Conservation (phyloP, 1,284 basidiomycete genomes). For the Abortiporus biennis region DNA sequence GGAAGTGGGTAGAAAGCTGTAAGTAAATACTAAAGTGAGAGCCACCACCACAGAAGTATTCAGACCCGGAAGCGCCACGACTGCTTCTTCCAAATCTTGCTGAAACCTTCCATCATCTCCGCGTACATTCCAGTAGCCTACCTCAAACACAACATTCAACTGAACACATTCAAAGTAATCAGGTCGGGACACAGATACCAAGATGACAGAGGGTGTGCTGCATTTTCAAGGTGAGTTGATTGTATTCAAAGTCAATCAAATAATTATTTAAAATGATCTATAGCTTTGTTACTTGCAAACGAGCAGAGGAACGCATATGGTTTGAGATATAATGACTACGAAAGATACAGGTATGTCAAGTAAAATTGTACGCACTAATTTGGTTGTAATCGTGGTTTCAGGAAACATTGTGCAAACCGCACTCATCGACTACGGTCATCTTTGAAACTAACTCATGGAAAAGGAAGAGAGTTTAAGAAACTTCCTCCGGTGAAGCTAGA, state of each 20-base stretch:
- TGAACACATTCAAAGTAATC: too few relatives aligned
- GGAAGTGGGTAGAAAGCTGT: too few relatives aligned
- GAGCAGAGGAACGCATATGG: conserved; percentile 91
- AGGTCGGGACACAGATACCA: too few relatives aligned
- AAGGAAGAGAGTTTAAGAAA: conserved; percentile 87
- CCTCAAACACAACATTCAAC: background rate
- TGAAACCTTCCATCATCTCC: background rate
- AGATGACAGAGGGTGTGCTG: too few relatives aligned
- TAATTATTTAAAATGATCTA: background rate
- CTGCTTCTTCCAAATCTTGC: background rate
- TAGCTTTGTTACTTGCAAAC: conserved; percentile 79
- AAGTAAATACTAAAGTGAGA: too few relatives aligned
- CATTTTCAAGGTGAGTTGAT: conserved; percentile 20
- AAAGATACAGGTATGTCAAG: conserved; percentile 66
- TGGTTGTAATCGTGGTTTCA: conserved; percentile 25
- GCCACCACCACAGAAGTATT: too few relatives aligned
- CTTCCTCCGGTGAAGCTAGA: conserved; percentile 59
- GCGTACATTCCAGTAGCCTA: background rate
- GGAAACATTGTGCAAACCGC: conserved; percentile 87
- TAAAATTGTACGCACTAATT: background rate
- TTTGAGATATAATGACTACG: conserved; percentile 83
- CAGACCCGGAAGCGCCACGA: too few relatives aligned
- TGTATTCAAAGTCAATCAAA: background rate
- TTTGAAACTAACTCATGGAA: conserved; percentile 84
- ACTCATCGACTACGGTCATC: conserved; percentile 83